These are phyloP conservation scores for Ceratobasidium sp. DNA, from an alignment of 1,284 basidiomycete species.

Conservation along the genomic window DNA sequence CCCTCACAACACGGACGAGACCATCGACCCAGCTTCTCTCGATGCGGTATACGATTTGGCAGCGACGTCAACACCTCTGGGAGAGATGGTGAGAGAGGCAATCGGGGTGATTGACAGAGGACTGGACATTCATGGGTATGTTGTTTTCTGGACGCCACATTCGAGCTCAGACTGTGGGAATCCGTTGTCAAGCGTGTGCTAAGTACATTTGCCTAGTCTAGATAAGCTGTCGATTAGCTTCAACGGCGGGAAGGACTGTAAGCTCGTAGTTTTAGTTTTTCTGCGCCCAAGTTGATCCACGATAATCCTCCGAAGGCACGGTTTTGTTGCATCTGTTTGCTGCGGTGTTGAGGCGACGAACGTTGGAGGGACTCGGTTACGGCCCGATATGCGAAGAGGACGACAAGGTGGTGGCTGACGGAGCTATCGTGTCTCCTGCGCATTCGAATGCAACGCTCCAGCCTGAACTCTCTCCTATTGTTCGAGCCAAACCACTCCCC, in stretches of 20 bases:
- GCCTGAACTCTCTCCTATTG: background rate
- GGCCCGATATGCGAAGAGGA: constrained; percentile 3
- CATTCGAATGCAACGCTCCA: constrained; percentile 25
- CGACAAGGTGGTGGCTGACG: constrained; percentile 19
- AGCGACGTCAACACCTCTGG: constrained; percentile 50
- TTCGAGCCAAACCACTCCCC: background rate
- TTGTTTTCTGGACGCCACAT: too few species aligned
- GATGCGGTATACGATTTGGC: constrained; percentile 40
- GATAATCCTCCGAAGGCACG: constrained; percentile 80
- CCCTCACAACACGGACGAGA: background rate
- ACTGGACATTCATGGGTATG: constrained; percentile 76
- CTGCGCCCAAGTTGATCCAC: too few species aligned
- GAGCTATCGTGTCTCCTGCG: constrained; percentile 15
- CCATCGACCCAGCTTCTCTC: constrained; percentile 33
- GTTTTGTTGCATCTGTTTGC: constrained; percentile 91
- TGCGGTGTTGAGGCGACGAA: constrained; percentile 64
- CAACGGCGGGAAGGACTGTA: constrained; percentile 98
- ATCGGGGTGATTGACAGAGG: constrained; percentile 77
- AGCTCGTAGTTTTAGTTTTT: constrained; percentile 48
- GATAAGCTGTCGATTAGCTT: constrained; percentile 85
- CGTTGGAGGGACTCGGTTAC: constrained; percentile 25
- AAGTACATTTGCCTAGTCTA: constrained; percentile 53
- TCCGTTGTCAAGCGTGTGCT: constrained; percentile 3
- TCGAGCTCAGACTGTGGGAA: constrained; percentile 9
- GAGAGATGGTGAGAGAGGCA: constrained; percentile 72